Base-by-base conservation (phyloP, 495 filamentous ascomycete species). In the Hypoxylon lenormandii region DNA sequence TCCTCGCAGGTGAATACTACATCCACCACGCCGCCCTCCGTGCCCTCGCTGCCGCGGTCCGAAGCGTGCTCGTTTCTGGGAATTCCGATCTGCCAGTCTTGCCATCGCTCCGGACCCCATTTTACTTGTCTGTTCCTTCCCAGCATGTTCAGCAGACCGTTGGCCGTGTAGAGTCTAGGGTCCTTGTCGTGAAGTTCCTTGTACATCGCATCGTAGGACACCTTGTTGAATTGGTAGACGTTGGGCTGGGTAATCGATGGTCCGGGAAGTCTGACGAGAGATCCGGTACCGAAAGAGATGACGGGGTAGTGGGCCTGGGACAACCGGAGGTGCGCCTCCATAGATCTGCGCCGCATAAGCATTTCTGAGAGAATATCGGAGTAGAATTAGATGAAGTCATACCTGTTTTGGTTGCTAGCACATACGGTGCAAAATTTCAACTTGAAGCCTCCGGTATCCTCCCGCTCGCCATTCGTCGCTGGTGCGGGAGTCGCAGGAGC, bases 401-500 rank as follows among this genome's bases (percentile, higher is more conserved):
- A 96, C 86, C 94, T 88, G 74, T 98, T 97, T 71, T 97, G 89
- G 74, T 99, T 98, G 72, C 92, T 97, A 4, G 95, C 95, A 79
- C 96, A 99, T 37, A 99, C 95, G 2, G 96, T 99, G 84, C 96
- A 99, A 81, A 98, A 97, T 72, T 90, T 95, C 42, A 99, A 84
- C 75, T 92, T 96, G 84, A 88, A 95, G 21, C 79, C 84, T 8
- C 79, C 78, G 5, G 66, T 18, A 48, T 81, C 82, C 54, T 76
- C 72, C 7, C 62, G 64, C 45, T 81, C 80, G 26, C 78, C 80
- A 64, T 82, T 81, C n/a, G 76, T 69, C 23, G 77, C 63, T 7
- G 74, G n/a, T 18, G 73, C 62, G 12, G 79, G 52, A 46, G 60
- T 42, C 19, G 64, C 16, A 30, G 64, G 28, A 3, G 59, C 48